Evolutionary conservation across 768 basidiomycete species (phyloP).

Genomic region (Myochromella boudieri): DNA sequence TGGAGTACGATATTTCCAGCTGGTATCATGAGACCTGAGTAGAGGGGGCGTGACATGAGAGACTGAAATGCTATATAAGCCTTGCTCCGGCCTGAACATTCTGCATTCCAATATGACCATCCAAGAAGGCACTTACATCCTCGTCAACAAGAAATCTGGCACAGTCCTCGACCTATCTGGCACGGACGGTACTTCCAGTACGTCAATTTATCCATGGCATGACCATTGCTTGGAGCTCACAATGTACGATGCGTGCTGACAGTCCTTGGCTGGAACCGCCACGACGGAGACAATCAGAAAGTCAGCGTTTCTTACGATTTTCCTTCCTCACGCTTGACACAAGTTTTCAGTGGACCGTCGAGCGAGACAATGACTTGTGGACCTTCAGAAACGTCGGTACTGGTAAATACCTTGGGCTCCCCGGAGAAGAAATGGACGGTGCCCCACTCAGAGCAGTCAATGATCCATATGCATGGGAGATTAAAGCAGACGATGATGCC

Average conservation of each 20-base stretch:
- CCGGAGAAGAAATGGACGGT: constrained; percentile 6
- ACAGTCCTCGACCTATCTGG: constrained; percentile 50
- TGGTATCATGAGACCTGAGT: no score
- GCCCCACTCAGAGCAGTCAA: constrained; percentile 12
- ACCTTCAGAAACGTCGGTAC: constrained; percentile 17
- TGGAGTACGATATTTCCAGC: no score
- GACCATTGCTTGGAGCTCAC: neutral
- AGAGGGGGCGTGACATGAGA: no score
- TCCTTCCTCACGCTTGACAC: neutral
- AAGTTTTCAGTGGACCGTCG: constrained; percentile 19
- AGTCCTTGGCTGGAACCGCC: constrained; percentile 42
- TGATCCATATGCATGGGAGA: constrained; percentile 20
- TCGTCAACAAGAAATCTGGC: constrained; percentile 31
- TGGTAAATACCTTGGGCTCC: constrained; percentile 19
- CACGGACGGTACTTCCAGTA: constrained; percentile 37
- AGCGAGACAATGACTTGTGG: constrained; percentile 14
- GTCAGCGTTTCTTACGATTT: constrained; percentile 19
- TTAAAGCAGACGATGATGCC: constrained; percentile 11
- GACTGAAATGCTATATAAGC: no score
- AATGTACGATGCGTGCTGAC: no score
- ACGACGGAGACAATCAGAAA: constrained; percentile 43
- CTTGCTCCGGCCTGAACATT: no score
- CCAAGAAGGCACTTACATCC: constrained; percentile 12
- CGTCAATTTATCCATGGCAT: constrained; percentile 11
- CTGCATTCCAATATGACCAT: no score